phyloP scores from a whole-genome alignment of 2,329 filamentous ascomycete species.

The Dothiorella sarmentorum region DNA sequence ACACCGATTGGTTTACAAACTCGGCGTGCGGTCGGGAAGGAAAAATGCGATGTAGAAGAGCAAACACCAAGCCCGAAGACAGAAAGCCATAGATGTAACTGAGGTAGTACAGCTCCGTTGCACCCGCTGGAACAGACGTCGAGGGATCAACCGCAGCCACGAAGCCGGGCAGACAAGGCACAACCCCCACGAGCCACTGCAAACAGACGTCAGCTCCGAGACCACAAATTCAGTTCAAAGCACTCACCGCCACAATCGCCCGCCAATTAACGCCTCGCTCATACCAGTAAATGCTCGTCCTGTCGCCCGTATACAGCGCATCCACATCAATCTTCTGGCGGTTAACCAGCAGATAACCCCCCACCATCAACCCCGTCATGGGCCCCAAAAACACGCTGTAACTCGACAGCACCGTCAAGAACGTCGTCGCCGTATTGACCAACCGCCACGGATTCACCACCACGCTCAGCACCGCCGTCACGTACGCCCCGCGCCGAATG shows the following conservation, averaged over 20 bases:
- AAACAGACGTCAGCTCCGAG: background rate
- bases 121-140: background rate
- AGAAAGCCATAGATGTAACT: background rate
- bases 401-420: slow-evolving; percentile 33
- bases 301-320: background rate
- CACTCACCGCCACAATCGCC: background rate
- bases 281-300: slow-evolving; percentile 8
- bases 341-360: background rate
- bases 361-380: slow-evolving; percentile 26
- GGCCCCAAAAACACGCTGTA: slow-evolving; percentile 29
- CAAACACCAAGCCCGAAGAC: background rate
- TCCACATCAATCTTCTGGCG: slow-evolving; percentile 23
- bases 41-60: background rate
- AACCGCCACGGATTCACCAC: slow-evolving; percentile 20
- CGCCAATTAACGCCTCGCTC: slow-evolving; percentile 3
- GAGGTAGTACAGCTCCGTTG: background rate
- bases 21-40: background rate
- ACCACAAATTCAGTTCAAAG: background rate
- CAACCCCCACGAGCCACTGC: background rate
- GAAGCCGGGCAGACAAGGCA: background rate
- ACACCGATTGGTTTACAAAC: background rate
- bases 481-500: slow-evolving; percentile 27
- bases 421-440: slow-evolving; percentile 23
- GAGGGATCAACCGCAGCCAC: background rate
- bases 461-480: slow-evolving; percentile 34